A percentile compares a stretch with the other conserved stretches of the same genome.
Evolutionary conservation across 2,329 filamentous ascomycete genomes (phyloP).

Genomic region (Paracorniculantispora psalliotae): DNA sequence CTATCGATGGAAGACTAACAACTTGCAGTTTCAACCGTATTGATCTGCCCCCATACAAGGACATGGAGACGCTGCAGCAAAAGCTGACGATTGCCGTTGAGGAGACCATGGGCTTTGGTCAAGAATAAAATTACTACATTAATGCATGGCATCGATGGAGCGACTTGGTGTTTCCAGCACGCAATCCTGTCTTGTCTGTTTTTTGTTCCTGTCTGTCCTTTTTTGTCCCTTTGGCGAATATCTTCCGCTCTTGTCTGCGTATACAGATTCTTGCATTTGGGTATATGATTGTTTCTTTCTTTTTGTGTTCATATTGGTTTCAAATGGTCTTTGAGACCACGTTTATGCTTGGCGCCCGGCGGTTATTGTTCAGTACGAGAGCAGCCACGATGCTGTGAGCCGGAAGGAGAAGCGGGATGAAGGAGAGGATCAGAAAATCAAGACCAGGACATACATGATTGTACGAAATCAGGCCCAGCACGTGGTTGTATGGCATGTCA

Average conservation of each 20-base stretch:
- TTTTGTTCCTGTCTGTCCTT: background rate
- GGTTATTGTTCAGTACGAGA: slow-evolving; percentile 12
- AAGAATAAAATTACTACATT: slow-evolving; percentile 67
- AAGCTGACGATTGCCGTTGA: slow-evolving; percentile 97
- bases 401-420: background rate
- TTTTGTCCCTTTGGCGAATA: background rate
- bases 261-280: slow-evolving; percentile 12
- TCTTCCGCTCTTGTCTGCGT: slow-evolving; percentile 14
- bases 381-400: slow-evolving; percentile 1
- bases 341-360: slow-evolving; percentile 12
- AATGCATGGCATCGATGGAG: background rate
- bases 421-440: background rate
- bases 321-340: slow-evolving; percentile 13
- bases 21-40: slow-evolving; percentile 83
- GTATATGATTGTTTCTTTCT: slow-evolving; percentile 14
- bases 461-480: no score
- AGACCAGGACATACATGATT: no score
- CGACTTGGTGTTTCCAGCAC: slow-evolving; percentile 1
- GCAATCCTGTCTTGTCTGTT: slow-evolving; percentile 5
- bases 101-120: slow-evolving; percentile 97
- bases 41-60: slow-evolving; percentile 91
- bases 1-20: slow-evolving; percentile 3
- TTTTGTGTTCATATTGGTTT: slow-evolving; percentile 22
- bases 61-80: slow-evolving; percentile 73
- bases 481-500: no score